phyloP scores from a whole-genome alignment of 75 land plant genomes.

The Gnetum montanum region DNA sequence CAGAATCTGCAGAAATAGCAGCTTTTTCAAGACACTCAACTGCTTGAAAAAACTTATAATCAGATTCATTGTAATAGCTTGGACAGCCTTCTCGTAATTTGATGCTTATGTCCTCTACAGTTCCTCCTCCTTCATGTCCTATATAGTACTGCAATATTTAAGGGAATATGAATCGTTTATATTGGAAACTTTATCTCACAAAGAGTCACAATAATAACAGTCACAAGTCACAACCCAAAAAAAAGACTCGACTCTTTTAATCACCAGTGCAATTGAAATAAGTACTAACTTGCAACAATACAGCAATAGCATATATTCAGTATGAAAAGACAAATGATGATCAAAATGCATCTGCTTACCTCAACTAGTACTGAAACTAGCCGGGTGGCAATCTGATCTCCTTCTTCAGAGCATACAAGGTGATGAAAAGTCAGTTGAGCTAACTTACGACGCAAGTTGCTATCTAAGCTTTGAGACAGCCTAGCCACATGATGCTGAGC shows the following conservation, averaged over 20 bases:
- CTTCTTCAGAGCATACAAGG: conserved; percentile 93
- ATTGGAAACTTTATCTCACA: not conserved
- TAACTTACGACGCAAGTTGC: conserved; percentile 34
- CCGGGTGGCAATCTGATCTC: conserved; percentile 80
- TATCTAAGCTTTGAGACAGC: conserved; percentile 68
- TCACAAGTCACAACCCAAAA: too few relatives aligned
- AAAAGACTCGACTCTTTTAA: not conserved
- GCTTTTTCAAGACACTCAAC: conserved; percentile 91
- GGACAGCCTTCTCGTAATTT: conserved; percentile 92
- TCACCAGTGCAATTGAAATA: too few relatives aligned
- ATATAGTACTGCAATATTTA: conserved; percentile 94
- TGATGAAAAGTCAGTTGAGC: conserved; percentile 89
- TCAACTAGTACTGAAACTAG: conserved; percentile 92
- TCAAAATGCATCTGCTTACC: too few relatives aligned
- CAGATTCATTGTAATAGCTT: conserved; percentile 92
- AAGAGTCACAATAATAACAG: conserved; percentile 1
- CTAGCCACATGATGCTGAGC: conserved; percentile 89
- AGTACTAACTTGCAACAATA: too few relatives aligned
- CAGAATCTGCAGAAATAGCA: conserved; percentile 39
- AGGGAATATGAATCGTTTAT: conserved; percentile 1
- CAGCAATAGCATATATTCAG: not conserved
- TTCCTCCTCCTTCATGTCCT: conserved; percentile 88
- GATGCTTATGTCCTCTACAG: conserved; percentile 91
- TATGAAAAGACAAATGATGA: too few relatives aligned
- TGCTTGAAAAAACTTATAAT: conserved; percentile 83